Evolutionary conservation across 306 rosid species (phyloP).

Genomic region (Prunus armeniaca): DNA sequence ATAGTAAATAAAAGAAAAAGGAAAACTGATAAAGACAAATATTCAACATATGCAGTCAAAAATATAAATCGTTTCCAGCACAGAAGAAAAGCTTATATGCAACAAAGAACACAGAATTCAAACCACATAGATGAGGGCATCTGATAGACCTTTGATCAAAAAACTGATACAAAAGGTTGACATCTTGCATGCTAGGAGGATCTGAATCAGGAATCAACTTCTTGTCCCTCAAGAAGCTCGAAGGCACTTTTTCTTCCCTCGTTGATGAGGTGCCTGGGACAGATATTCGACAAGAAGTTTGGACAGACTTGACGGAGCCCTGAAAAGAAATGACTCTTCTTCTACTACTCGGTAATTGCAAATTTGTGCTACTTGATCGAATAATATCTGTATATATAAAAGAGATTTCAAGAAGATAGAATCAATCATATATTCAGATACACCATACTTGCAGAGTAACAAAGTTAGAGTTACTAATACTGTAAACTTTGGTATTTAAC

Average conservation of each 20-base stretch:
- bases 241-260: conserved; percentile 30
- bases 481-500: neutral
- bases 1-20: conserved; percentile 16
- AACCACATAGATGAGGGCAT: neutral
- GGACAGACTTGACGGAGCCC: conserved; percentile 41
- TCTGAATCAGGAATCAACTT: conserved; percentile 73
- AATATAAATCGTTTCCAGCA: conserved; percentile 1
- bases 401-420: neutral
- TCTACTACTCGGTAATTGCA: conserved; percentile 32
- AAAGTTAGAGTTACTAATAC: neutral
- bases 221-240: conserved; percentile 47
- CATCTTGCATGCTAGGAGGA: conserved; percentile 74
- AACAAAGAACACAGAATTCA: neutral
- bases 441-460: neutral
- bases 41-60: neutral
- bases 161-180: conserved; percentile 62
- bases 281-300: conserved; percentile 50
- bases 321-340: conserved; percentile 37
- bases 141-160: conserved; percentile 59
- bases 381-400: conserved; percentile 31
- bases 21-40: conserved; percentile 17
- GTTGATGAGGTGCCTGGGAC: conserved; percentile 40
- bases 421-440: neutral
- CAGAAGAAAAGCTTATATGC: neutral
- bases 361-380: conserved; percentile 29